Conservation (phyloP, 2,329 filamentous ascomycete species). For the Fusarium sp. region DNA sequence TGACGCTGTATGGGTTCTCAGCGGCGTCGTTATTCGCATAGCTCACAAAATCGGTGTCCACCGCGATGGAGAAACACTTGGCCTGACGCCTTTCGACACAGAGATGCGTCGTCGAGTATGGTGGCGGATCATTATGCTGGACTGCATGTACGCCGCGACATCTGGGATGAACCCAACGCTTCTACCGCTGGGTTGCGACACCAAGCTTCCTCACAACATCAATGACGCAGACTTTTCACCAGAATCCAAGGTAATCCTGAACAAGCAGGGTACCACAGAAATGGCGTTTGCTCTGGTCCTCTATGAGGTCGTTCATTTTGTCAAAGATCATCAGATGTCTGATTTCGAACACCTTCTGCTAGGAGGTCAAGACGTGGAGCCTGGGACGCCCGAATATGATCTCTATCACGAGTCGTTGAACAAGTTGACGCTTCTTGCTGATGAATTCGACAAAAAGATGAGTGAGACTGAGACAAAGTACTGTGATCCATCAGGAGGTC, state of each 20-base stretch:
- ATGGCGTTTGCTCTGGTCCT: background rate
- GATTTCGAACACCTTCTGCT: conserved; percentile 7
- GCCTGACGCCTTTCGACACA: background rate
- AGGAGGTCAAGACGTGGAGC: background rate
- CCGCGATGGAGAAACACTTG: background rate
- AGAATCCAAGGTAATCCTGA: background rate
- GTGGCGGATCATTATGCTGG: conserved; percentile 12
- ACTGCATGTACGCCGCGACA: conserved; percentile 9
- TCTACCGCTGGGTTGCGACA: background rate
- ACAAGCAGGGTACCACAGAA: background rate
- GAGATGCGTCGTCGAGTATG: conserved; percentile 13
- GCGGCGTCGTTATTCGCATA: conserved; percentile 4
- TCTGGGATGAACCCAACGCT: conserved; percentile 4
- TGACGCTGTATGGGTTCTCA: conserved; percentile 4
- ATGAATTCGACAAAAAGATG: background rate
- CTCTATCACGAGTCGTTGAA: background rate
- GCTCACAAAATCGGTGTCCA: conserved; percentile 11
- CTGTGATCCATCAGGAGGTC: background rate
- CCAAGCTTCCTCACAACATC: background rate
- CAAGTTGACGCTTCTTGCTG: background rate
- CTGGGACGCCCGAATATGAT: background rate
- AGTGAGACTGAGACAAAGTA: background rate
- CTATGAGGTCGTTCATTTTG: background rate
- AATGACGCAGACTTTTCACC: background rate
- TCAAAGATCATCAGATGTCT: background rate